Evolutionary conservation across 192 early-diverging fungal genomes (phyloP).

Genomic region (Linnemannia exigua): DNA sequence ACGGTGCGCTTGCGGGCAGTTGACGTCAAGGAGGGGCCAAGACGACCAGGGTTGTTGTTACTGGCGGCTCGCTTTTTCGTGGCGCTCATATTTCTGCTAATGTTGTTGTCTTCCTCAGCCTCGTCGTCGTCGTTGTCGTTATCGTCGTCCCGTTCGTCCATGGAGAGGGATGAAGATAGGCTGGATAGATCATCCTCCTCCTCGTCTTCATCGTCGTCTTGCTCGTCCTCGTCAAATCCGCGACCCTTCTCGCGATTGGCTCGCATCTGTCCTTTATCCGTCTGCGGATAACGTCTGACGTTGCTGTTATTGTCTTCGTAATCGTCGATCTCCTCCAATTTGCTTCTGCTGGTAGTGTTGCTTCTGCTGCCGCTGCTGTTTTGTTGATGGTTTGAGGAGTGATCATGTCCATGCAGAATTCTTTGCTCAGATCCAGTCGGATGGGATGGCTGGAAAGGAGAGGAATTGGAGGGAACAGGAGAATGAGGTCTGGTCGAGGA

Average conservation of each 20-base stretch:
- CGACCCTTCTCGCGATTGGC: conserved; percentile 3
- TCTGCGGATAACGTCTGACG: background rate
- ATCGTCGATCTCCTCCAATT: conserved; percentile 5
- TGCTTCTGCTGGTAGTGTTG: background rate
- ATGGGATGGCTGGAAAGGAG: conserved; percentile 2
- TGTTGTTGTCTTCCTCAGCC: conserved; percentile 1
- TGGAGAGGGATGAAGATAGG: background rate
- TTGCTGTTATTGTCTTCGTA: background rate
- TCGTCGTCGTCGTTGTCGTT: background rate
- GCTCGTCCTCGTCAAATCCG: background rate
- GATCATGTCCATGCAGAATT: background rate
- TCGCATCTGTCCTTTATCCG: background rate
- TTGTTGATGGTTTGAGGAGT: conserved; percentile 4
- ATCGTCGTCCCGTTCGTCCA: background rate
- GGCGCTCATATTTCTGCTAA: conserved; percentile 4
- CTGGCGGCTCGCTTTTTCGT: conserved; percentile 2
- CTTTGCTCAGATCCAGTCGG: background rate
- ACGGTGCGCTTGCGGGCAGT: conserved; percentile 30
- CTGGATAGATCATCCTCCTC: conserved; percentile 11
- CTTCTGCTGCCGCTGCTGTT: background rate
- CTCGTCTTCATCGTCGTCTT: background rate
- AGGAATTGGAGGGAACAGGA: conserved; percentile 19
- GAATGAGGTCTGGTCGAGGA: background rate
- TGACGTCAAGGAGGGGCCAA: conserved; percentile 10
- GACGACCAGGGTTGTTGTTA: background rate